Conservation (phyloP, 257 asterid genomes). For the Solanum habrochaites region DNA sequence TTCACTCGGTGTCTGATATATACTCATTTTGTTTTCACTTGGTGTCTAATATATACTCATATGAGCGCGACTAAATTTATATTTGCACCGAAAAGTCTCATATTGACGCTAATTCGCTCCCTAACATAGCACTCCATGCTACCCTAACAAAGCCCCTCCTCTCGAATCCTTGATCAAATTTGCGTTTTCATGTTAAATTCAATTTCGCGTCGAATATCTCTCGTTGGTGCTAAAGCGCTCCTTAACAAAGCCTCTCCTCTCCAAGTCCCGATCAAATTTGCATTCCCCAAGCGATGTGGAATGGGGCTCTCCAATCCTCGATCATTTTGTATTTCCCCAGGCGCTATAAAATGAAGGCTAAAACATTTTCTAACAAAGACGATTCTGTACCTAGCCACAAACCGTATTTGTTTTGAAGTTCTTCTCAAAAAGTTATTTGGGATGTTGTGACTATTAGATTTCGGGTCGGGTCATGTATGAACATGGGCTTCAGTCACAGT, state of each 20-base stretch:
- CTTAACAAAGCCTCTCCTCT: too few relatives aligned
- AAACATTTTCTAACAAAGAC: too few relatives aligned
- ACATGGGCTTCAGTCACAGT: not conserved
- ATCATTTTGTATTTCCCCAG: too few relatives aligned
- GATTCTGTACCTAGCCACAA: not conserved
- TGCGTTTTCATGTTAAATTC: rapidly evolving
- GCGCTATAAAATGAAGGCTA: too few relatives aligned
- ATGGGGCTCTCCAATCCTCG: too few relatives aligned
- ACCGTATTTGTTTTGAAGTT: not conserved
- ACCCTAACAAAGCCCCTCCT: too few relatives aligned
- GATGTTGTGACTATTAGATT: not conserved
- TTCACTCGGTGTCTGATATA: not conserved
- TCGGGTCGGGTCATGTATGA: not conserved
- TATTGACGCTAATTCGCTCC: rapidly evolving
- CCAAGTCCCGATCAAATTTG: too few relatives aligned
- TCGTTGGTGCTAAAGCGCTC: too few relatives aligned
- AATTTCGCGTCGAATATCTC: too few relatives aligned
- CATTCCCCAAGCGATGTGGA: rapidly evolving
- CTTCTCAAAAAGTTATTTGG: not conserved
- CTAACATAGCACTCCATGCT: not conserved
- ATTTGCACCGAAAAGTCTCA: rapidly evolving
- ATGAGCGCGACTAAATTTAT: rapidly evolving
- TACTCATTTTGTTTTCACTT: too few relatives aligned
- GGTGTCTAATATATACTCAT: too few relatives aligned
- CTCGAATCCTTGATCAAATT: too few relatives aligned